phyloP scores from a whole-genome alignment of 495 filamentous ascomycete genomes.

The Amniculicola lignicola region DNA sequence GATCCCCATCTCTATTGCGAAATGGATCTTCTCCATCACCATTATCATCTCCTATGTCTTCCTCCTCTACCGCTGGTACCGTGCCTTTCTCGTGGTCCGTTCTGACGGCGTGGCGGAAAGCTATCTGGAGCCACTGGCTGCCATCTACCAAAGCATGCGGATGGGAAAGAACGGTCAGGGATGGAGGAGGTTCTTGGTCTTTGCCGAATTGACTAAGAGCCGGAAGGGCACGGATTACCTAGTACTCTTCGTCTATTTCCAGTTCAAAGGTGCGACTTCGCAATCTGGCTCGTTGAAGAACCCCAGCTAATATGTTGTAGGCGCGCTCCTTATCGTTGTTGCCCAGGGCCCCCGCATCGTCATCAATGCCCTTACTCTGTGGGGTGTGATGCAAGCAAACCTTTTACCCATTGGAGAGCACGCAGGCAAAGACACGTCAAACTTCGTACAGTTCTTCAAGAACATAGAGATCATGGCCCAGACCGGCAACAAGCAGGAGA shows the following conservation, averaged over 20 bases:
- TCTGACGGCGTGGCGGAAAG: constrained; percentile 83
- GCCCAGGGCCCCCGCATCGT: constrained; percentile 88
- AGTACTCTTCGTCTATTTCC: constrained; percentile 90
- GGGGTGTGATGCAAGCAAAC: constrained; percentile 69
- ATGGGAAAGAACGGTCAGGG: constrained; percentile 61
- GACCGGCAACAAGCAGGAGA: constrained; percentile 65
- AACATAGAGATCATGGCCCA: constrained; percentile 69
- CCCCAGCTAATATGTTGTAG: constrained; percentile 42
- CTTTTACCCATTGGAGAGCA: constrained; percentile 60
- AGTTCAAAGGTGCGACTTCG: constrained; percentile 72
- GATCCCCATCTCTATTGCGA: constrained; percentile 66
- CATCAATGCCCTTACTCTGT: constrained; percentile 83
- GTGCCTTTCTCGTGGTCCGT: constrained; percentile 73
- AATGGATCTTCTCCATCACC: constrained; percentile 87
- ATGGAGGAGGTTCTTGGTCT: constrained; percentile 87
- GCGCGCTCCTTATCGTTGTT: constrained; percentile 82
- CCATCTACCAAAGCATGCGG: constrained; percentile 74
- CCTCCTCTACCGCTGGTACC: constrained; percentile 69
- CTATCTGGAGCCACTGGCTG: constrained; percentile 83
- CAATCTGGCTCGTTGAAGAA: constrained; percentile 8
- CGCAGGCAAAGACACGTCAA: constrained; percentile 48
- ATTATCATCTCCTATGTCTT: constrained; percentile 85
- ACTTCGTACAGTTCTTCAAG: constrained; percentile 42
- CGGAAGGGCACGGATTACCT: constrained; percentile 88
- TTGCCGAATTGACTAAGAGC: constrained; percentile 85